These are phyloP conservation scores for Neoboletus magnificus DNA, from an alignment of 768 basidiomycete genomes.

Conservation along the genomic window DNA sequence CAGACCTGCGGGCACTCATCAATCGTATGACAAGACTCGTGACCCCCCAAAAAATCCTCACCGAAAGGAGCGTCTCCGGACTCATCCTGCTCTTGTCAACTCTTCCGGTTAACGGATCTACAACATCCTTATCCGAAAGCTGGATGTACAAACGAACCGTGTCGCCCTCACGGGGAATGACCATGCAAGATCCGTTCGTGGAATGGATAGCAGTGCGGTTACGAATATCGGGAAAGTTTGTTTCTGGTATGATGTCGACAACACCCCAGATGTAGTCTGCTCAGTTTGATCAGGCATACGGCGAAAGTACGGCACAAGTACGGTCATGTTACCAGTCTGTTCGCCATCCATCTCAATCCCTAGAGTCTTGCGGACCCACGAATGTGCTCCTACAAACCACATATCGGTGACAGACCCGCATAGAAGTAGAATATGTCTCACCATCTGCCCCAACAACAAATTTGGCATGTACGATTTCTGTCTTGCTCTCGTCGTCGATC, in stretches of 20 bases:
- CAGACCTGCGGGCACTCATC: slow-evolving; percentile 41
- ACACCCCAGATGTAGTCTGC: slow-evolving; percentile 83
- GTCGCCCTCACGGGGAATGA: slow-evolving; percentile 71
- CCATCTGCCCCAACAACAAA: slow-evolving; percentile 38
- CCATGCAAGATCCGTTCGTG: slow-evolving; percentile 61
- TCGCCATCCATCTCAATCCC: slow-evolving; percentile 48
- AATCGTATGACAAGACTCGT: neutral
- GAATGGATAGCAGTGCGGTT: slow-evolving; percentile 67
- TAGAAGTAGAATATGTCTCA: neutral
- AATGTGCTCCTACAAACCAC: slow-evolving; percentile 37
- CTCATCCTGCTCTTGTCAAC: slow-evolving; percentile 51
- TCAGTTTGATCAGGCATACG: neutral
- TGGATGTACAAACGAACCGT: slow-evolving; percentile 72
- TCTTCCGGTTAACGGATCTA: slow-evolving; percentile 46
- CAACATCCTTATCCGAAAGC: slow-evolving; percentile 45
- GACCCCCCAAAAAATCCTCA: slow-evolving; percentile 19
- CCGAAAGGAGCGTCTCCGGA: slow-evolving; percentile 52
- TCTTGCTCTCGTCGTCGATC: slow-evolving; percentile 29
- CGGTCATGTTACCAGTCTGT: slow-evolving; percentile 35
- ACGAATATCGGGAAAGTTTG: slow-evolving; percentile 76
- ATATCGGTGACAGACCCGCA: neutral
- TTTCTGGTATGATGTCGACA: slow-evolving; percentile 65
- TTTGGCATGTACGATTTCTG: slow-evolving; percentile 33
- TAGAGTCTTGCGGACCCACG: slow-evolving; percentile 45
- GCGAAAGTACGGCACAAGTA: neutral